phyloP scores from a whole-genome alignment of 176 grass and related monocot genomes.

The Saccharum officinarum region DNA sequence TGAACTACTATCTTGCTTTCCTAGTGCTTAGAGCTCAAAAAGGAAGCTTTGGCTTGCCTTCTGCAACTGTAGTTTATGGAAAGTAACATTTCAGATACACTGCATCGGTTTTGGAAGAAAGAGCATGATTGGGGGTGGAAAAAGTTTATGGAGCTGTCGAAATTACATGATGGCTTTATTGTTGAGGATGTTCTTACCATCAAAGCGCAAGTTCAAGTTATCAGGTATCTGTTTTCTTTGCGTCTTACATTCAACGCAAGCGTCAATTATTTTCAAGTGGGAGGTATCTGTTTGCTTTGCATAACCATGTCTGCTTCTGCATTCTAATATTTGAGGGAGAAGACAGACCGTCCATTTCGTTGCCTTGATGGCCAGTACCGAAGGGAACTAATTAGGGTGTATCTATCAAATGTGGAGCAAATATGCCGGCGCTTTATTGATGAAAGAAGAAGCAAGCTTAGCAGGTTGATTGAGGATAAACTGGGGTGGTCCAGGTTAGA shows the following conservation, averaged over 20 bases:
- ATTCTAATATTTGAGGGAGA: constrained; percentile 86
- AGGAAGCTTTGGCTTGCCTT: constrained; percentile 26
- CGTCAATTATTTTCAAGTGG: constrained; percentile 32
- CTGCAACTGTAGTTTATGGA: constrained; percentile 40
- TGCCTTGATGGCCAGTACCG: constrained; percentile 90
- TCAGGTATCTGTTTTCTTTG: constrained; percentile 66
- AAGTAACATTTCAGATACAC: constrained; percentile 82
- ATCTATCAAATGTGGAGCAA: constrained; percentile 97
- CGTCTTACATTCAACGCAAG: not conserved
- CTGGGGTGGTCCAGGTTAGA: constrained; percentile 87
- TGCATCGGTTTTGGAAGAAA: constrained; percentile 99
- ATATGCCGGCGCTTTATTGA: constrained; percentile 91
- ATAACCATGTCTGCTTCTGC: constrained; percentile 55
- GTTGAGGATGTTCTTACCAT: constrained; percentile 87
- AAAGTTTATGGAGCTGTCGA: constrained; percentile 99
- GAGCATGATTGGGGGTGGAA: constrained; percentile 99
- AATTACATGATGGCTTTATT: constrained; percentile 91
- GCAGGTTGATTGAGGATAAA: constrained; percentile 82
- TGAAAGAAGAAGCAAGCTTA: constrained; percentile 83
- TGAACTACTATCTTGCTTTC: constrained; percentile 23
- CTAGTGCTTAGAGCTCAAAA: not conserved
- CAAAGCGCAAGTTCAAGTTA: constrained; percentile 99
- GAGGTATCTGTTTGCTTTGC: constrained; percentile 38
- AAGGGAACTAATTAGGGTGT: constrained; percentile 89
- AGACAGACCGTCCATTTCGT: constrained; percentile 80